Evolutionary conservation across 352 stramenopile genomes (phyloP).

Genomic region (Phytophthora sp.): DNA sequence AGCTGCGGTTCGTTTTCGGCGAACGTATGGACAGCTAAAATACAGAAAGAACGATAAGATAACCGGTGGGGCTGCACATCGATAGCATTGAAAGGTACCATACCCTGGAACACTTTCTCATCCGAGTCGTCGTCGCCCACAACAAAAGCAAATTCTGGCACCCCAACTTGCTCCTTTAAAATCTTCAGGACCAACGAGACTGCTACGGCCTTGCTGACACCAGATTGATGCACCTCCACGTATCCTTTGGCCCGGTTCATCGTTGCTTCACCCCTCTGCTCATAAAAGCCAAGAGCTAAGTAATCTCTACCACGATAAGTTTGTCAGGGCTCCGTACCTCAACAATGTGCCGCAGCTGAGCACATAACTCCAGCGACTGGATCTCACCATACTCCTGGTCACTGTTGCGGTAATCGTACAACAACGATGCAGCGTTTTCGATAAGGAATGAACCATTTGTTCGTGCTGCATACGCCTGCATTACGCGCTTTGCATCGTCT

Average conservation of each 20-base stretch:
- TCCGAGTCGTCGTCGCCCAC: slow-evolving; percentile 99
- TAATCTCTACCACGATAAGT: not conserved
- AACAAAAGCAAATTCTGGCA: slow-evolving; percentile 95
- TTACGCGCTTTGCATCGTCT: slow-evolving; percentile 93
- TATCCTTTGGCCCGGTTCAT: slow-evolving; percentile 70
- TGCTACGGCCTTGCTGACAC: slow-evolving; percentile 69
- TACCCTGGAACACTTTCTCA: slow-evolving; percentile 88
- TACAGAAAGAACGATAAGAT: no score
- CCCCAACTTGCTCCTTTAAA: slow-evolving; percentile 59
- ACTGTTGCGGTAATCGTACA: slow-evolving; percentile 98
- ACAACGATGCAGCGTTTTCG: slow-evolving; percentile 95
- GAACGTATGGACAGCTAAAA: slow-evolving; percentile 53
- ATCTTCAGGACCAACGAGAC: slow-evolving; percentile 59
- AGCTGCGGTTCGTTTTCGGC: slow-evolving; percentile 38
- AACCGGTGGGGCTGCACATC: no score
- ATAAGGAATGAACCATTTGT: slow-evolving; percentile 99
- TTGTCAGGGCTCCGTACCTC: no score
- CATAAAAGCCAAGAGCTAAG: not conserved
- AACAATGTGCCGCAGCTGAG: slow-evolving; percentile 95
- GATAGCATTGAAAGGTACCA: no score
- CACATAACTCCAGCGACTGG: slow-evolving; percentile 92
- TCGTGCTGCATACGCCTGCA: slow-evolving; percentile 96
- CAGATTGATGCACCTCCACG: slow-evolving; percentile 77
- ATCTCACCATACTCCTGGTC: slow-evolving; percentile 99
- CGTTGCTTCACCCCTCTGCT: slow-evolving; percentile 62